Conservation (phyloP, 2,329 filamentous ascomycete genomes). For the Ceratocystis variospora region DNA sequence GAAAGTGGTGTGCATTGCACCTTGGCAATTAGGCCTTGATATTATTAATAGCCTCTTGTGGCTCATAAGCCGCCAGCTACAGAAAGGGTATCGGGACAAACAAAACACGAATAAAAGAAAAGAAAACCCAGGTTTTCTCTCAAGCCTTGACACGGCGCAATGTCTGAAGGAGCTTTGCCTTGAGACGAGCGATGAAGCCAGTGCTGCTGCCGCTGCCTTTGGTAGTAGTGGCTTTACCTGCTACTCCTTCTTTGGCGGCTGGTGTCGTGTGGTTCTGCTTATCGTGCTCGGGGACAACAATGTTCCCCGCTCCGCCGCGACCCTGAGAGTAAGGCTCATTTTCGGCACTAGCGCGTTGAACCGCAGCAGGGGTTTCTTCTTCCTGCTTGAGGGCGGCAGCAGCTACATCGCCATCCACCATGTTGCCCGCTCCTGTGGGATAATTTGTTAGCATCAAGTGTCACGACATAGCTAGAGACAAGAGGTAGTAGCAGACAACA, state of each 20-base stretch:
- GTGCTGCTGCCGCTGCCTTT: constrained; percentile 26
- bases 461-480: background rate
- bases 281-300: constrained; percentile 28
- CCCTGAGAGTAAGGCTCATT: constrained; percentile 41
- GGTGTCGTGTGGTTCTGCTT: constrained; percentile 23
- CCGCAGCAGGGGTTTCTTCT: constrained; percentile 40
- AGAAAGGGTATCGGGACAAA: constrained; percentile 5
- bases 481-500: background rate
- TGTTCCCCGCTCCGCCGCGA: constrained; percentile 47
- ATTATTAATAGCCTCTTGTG: background rate
- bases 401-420: constrained; percentile 35
- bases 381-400: constrained; percentile 33
- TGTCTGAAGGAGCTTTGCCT: constrained; percentile 2
- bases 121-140: background rate
- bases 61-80: constrained; percentile 1
- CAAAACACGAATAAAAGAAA: background rate
- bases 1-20: background rate
- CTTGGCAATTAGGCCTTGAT: background rate
- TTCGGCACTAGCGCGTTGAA: constrained; percentile 35
- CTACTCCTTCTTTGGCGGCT: constrained; percentile 26
- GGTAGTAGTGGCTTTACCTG: constrained; percentile 37
- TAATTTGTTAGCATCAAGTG: background rate
- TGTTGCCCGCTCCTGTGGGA: constrained; percentile 42
- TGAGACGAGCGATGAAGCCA: background rate
- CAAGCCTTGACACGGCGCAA: background rate